Percentiles rank a stretch among this genome's conserved stretches.
phyloP scores from a whole-genome alignment of 139 green algal genomes.

The Zygnema circumcarinatum region DNA sequence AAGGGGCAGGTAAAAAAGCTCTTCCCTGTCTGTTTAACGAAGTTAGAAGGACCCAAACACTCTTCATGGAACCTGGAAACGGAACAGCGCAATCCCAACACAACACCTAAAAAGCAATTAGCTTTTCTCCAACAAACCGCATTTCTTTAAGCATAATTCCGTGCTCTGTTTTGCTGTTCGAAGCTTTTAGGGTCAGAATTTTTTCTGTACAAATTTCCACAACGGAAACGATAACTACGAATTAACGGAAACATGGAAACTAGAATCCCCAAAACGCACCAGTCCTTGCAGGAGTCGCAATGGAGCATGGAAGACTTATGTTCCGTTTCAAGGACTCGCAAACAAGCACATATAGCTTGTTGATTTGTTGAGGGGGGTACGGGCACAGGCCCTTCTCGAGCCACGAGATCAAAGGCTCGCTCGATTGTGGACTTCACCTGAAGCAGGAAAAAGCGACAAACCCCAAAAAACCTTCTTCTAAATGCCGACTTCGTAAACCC shows the following conservation, averaged over 20 bases:
- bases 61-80: constrained; percentile 18
- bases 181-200: background rate
- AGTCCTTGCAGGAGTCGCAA: constrained; percentile 26
- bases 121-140: background rate
- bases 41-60: constrained; percentile 14
- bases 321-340: background rate
- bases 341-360: constrained; percentile 3
- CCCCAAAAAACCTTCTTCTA: too few species aligned
- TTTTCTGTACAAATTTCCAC: background rate
- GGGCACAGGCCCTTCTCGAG: background rate
- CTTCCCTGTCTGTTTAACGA: background rate
- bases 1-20: constrained; percentile 8
- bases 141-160: background rate
- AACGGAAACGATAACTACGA: background rate
- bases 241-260: background rate
- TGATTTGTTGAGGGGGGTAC: background rate
- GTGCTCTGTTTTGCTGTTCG: background rate
- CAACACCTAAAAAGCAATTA: background rate
- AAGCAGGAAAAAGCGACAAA: background rate
- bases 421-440: background rate
- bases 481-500: too few species aligned
- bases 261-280: background rate
- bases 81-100: background rate
- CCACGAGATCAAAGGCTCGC: background rate
- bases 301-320: background rate